phyloP scores from a whole-genome alignment of 108 stramenopile genomes.

The Aurantiochytrium sp. region DNA sequence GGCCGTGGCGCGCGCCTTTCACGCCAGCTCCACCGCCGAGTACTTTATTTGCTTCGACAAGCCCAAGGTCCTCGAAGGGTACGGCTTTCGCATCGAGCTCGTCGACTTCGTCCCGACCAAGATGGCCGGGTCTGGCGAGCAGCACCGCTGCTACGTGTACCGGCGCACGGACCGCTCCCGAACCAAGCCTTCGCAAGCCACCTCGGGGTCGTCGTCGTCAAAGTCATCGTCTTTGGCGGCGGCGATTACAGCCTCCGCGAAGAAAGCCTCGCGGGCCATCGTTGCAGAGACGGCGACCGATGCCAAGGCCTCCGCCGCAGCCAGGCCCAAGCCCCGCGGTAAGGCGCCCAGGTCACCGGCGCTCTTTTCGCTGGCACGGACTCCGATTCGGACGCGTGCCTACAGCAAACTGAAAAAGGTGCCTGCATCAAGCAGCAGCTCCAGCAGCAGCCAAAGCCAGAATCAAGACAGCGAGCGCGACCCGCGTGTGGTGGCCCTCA shows the following conservation, averaged over 20 bases:
- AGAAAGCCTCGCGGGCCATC: no score
- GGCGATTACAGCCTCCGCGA: no score
- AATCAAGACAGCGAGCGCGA: no score
- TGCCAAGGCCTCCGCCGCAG: background rate
- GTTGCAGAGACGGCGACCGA: background rate
- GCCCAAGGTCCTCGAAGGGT: background rate
- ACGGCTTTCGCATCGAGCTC: background rate
- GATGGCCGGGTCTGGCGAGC: conserved; percentile 14
- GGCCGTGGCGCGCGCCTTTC: background rate
- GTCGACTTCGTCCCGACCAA: conserved; percentile 24
- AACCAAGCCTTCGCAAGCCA: background rate
- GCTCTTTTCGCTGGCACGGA: background rate
- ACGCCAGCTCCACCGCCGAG: background rate
- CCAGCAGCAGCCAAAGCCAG: background rate
- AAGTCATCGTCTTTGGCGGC: background rate
- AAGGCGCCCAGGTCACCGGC: background rate
- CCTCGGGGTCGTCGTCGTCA: background rate
- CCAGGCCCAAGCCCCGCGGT: background rate
- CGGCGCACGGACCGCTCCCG: background rate
- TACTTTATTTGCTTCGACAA: conserved; percentile 25
- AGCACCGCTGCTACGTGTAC: conserved; percentile 18
- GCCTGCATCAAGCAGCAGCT: background rate
- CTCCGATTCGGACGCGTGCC: background rate
- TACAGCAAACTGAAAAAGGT: background rate
- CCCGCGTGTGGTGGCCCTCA: background rate